Percentiles rank a stretch among this genome's conserved stretches.
Evolutionary conservation across 225 moss, liverwort and hornwort genomes (phyloP).

Genomic region (Physcomitrium patens): DNA sequence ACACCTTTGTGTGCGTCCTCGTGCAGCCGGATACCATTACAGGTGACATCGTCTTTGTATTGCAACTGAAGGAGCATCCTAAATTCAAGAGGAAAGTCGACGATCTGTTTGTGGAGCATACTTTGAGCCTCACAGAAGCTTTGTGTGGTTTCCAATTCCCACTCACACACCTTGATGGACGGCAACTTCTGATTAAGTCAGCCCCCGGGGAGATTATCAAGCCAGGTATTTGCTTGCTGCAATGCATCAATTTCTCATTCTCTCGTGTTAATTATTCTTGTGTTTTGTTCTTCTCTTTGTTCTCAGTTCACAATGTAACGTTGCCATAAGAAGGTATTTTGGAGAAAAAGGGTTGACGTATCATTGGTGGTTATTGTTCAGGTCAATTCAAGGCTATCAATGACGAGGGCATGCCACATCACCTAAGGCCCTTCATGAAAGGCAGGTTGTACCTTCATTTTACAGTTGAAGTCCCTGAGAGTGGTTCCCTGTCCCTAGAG

Average conservation of each 20-base stretch:
- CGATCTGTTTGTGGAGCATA: no score
- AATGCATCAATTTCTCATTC: no score
- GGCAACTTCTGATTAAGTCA: conserved; percentile 89
- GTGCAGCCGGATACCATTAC: no score
- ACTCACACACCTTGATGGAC: conserved; percentile 46
- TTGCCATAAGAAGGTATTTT: no score
- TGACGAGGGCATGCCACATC: conserved; percentile 67
- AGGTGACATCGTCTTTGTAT: no score
- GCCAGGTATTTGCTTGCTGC: conserved; percentile 49
- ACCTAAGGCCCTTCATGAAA: conserved; percentile 70
- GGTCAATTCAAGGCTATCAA: conserved; percentile 74
- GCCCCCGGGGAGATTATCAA: conserved; percentile 79
- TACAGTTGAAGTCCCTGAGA: conserved; percentile 52
- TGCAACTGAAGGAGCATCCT: no score
- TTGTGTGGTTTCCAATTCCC: conserved; percentile 26
- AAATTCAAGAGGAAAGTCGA: no score
- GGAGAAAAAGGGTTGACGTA: background rate
- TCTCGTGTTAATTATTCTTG: no score
- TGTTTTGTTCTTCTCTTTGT: no score
- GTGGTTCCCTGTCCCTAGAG: conserved; percentile 36
- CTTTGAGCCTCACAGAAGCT: conserved; percentile 46
- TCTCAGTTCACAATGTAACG: no score
- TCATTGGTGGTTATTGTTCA: background rate
- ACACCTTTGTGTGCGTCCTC: no score
- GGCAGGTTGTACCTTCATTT: conserved; percentile 62